phyloP scores from a whole-genome alignment of 805 yeast genomes.

The Yamadazyma takamatsuzukensis region DNA sequence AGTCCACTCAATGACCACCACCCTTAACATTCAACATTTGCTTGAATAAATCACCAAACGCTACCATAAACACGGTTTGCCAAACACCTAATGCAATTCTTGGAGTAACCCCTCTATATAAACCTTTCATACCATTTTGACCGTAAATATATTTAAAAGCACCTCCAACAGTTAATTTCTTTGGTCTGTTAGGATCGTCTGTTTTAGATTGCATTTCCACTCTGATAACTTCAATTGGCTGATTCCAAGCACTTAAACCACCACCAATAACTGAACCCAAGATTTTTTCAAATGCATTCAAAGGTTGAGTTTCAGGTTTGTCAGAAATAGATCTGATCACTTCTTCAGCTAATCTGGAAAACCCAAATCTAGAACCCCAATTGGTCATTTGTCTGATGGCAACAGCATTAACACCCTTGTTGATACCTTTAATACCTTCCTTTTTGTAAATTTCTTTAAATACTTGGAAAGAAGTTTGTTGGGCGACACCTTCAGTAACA shows the following conservation, averaged over 20 bases:
- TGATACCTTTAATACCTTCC: conserved; percentile 93
- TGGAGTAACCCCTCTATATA: conserved; percentile 95
- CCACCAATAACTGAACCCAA: conserved; percentile 90
- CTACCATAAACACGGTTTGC: conserved; percentile 99
- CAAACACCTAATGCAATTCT: conserved; percentile 95
- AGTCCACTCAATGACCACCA: conserved; percentile 27
- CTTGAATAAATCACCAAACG: conserved; percentile 81
- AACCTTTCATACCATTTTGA: conserved; percentile 81
- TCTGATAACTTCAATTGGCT: conserved; percentile 96
- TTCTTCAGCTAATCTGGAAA: conserved; percentile 89
- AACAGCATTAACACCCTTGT: conserved; percentile 97
- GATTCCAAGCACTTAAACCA: conserved; percentile 97
- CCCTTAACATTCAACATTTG: conserved; percentile 40
- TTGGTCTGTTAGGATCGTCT: conserved; percentile 92
- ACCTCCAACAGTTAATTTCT: conserved; percentile 72
- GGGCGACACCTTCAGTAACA: conserved; percentile 54
- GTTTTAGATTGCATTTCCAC: conserved; percentile 97
- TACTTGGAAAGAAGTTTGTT: conserved; percentile 75
- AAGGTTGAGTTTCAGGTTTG: conserved; percentile 54
- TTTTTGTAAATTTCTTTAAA: conserved; percentile 77
- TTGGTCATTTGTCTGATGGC: conserved; percentile 99
- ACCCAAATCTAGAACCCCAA: conserved; percentile 98
- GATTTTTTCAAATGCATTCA: conserved; percentile 77
- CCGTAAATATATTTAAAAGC: conserved; percentile 81
- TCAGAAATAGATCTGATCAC: conserved; percentile 61